Base-by-base conservation (phyloP, 2,329 filamentous ascomycete genomes). In the Curvularia lunata region DNA sequence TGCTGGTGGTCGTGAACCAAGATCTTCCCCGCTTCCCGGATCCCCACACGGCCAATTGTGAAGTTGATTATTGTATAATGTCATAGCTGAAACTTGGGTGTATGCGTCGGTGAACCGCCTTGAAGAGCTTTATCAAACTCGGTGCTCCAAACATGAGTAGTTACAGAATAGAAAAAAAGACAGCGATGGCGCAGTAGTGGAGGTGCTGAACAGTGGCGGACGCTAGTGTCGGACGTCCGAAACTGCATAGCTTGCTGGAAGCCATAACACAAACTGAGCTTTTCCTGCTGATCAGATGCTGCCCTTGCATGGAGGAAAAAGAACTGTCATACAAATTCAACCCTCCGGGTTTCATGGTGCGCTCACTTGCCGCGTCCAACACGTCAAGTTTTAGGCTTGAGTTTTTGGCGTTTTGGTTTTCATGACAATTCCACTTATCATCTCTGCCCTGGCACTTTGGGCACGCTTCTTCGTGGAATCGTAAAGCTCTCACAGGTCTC, bases 31-130 rank as follows among this genome's bases (percentile, higher is more conserved):
- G 48, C 13, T 18, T 18, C 30, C 41, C 56, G 56, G 56, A 52
- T 59, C 56, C 56, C 56, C 56, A 38, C 56, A 28, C 56, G 52
- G 56, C 19, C 34, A 48, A 59, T 37, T 47, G 21, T 13, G 37
- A 52, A 21, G 42, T 40, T 23, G 41, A 27, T 46, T 21, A 43
- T 37, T 18, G 13, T 23, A 12, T n/a, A 46, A 27, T 12, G 18
- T 7, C 9, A 32, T 38, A 2, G 25, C 30, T 21, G 12, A 12
- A 3, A 34, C 21, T 19, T 10, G 19, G n/a, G 25, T 19, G 9
- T 28, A 4, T 5, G 5, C 19, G 7, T 28, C n/a, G 28, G n/a
- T 27, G 27, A 8, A 8, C 21, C 6, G 12, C 4, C 12, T 8
- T 23, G 9, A n/a, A 9, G 1, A 9, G 5, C 2, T 18, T 16